phyloP scores from a whole-genome alignment of 2,329 filamentous ascomycete genomes.

The Colletotrichum sp. region DNA sequence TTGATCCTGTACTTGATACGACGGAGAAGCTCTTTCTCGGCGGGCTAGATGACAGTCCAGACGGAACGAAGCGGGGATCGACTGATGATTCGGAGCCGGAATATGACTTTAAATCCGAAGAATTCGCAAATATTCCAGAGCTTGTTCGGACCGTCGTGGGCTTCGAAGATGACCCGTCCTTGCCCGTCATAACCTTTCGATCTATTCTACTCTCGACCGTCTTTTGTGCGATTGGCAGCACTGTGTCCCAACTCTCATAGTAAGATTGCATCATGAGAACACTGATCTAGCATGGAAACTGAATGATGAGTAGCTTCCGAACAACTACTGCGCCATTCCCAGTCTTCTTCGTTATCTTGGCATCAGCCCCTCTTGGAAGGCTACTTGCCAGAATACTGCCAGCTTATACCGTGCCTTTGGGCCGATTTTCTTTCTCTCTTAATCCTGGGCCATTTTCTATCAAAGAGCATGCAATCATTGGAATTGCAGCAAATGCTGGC shows the following conservation, averaged over 20 bases:
- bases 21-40: constrained; percentile 5
- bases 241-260: constrained; percentile 12
- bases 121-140: constrained; percentile 16
- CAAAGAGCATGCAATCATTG: constrained; percentile 64
- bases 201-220: constrained; percentile 59
- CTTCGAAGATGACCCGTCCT: constrained; percentile 59
- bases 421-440: constrained; percentile 53
- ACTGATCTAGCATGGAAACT: background rate
- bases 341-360: constrained; percentile 66
- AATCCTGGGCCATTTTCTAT: constrained; percentile 63
- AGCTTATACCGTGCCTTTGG: constrained; percentile 50
- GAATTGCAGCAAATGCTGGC: constrained; percentile 49
- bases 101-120: constrained; percentile 16
- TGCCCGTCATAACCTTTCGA: constrained; percentile 64
- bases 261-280: background rate
- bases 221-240: constrained; percentile 7
- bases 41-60: background rate
- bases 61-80: background rate
- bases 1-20: background rate
- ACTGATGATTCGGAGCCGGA: constrained; percentile 4
- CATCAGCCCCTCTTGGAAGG: constrained; percentile 58
- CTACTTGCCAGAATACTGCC: constrained; percentile 58
- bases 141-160: constrained; percentile 60
- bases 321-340: constrained; percentile 64
- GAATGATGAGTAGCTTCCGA: constrained; percentile 58